A percentile compares a stretch with the other conserved stretches of the same genome.
Evolutionary conservation across 1,284 basidiomycete genomes (phyloP).

Genomic region (Trametes sp.): DNA sequence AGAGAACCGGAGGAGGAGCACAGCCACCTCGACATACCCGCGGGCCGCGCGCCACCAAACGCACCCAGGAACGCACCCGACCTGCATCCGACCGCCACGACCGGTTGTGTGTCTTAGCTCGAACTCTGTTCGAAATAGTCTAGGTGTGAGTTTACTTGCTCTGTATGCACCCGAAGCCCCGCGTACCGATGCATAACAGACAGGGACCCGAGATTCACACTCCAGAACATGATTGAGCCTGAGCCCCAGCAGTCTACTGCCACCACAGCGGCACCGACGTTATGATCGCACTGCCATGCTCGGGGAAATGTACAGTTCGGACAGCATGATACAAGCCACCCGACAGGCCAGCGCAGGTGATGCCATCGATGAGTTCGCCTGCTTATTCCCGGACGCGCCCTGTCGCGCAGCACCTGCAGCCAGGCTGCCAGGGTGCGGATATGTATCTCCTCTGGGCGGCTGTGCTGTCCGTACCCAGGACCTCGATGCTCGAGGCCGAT

Average conservation of each 20-base stretch:
- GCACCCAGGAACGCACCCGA: conserved; percentile 4
- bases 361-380: neutral
- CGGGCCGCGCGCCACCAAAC: neutral
- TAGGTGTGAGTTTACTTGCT: neutral
- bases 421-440: neutral
- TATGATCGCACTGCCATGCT: neutral
- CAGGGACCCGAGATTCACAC: neutral
- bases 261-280: neutral
- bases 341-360: neutral
- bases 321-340: too few species aligned
- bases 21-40: conserved; percentile 2
- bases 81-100: neutral
- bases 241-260: neutral
- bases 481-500: neutral
- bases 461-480: neutral
- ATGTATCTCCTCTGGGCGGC: neutral
- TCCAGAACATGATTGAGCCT: neutral
- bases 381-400: neutral
- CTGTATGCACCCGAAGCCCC: neutral
- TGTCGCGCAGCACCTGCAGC: neutral
- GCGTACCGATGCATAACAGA: neutral
- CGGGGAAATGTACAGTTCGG: too few species aligned
- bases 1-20: neutral
- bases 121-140: too few species aligned
- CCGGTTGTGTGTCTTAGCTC: too few species aligned